Conservation (phyloP, 108 stramenopile species). For the Skeletonema menzelii region DNA sequence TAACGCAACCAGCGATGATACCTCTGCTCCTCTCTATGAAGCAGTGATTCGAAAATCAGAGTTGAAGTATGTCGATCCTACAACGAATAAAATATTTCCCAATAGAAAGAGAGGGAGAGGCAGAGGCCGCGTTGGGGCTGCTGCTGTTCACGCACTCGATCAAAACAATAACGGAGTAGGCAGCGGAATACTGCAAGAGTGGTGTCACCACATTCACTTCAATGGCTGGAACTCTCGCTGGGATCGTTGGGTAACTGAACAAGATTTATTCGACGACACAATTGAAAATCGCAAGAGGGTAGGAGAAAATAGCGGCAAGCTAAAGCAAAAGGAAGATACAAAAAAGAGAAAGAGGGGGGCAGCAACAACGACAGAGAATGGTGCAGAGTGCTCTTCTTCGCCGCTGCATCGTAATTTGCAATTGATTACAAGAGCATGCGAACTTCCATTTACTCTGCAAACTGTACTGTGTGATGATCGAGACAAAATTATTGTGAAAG, state of each 20-base stretch:
- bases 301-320: constrained; percentile 4
- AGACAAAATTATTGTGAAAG: constrained; percentile 37
- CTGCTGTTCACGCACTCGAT: not conserved
- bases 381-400: not conserved
- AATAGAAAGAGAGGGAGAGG: constrained; percentile 24
- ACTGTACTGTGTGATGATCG: constrained; percentile 49
- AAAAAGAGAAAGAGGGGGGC: constrained; percentile 12
- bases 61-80: constrained; percentile 22
- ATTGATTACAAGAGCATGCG: constrained; percentile 14
- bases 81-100: constrained; percentile 20
- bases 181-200: constrained; percentile 15
- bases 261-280: constrained; percentile 40
- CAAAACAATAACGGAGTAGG: not conserved
- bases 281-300: constrained; percentile 30
- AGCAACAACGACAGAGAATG: not conserved
- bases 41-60: constrained; percentile 32
- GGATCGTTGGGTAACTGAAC: constrained; percentile 46
- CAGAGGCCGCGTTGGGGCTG: constrained; percentile 12
- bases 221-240: constrained; percentile 55
- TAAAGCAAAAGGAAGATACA: constrained; percentile 1
- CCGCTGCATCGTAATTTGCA: constrained; percentile 5
- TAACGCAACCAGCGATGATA: not conserved
- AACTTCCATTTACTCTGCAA: constrained; percentile 47
- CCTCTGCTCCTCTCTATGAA: constrained; percentile 31
- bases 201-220: constrained; percentile 53